These are phyloP conservation scores for Calocera cornea DNA, from an alignment of 768 basidiomycete genomes.

Conservation along the genomic window DNA sequence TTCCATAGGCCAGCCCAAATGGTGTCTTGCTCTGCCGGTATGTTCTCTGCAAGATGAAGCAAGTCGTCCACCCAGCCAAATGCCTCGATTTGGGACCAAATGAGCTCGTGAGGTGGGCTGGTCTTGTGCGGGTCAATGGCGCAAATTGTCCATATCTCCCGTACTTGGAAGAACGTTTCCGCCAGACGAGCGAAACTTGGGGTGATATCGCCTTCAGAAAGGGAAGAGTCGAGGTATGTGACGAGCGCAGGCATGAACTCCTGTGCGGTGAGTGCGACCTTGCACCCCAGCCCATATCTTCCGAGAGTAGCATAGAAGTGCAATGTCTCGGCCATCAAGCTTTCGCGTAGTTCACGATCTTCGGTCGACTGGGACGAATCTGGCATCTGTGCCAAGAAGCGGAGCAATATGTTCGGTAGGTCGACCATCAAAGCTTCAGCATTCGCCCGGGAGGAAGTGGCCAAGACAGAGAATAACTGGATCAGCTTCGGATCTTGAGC, in stretches of 20 bases:
- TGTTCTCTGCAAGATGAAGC: slow-evolving; percentile 16
- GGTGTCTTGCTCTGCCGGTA: not conserved
- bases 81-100: slow-evolving; percentile 76
- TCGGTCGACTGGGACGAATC: slow-evolving; percentile 20
- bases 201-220: not conserved
- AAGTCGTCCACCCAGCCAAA: slow-evolving; percentile 62
- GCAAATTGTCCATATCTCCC: slow-evolving; percentile 65
- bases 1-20: slow-evolving; percentile 36
- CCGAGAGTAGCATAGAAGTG: slow-evolving; percentile 51
- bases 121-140: slow-evolving; percentile 86
- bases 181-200: slow-evolving; percentile 21
- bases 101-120: slow-evolving; percentile 69
- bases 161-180: slow-evolving; percentile 42
- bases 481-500: slow-evolving; percentile 21
- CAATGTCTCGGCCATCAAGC: slow-evolving; percentile 37
- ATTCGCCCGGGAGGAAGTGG: slow-evolving; percentile 50
- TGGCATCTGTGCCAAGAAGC: slow-evolving; percentile 53
- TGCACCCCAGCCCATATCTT: slow-evolving; percentile 64
- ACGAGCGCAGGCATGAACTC: slow-evolving; percentile 42
- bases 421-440: slow-evolving; percentile 41
- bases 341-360: slow-evolving; percentile 31
- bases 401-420: slow-evolving; percentile 50
- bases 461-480: slow-evolving; percentile 42
- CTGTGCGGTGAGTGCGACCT: slow-evolving; percentile 49
- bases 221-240: slow-evolving; percentile 4